These are phyloP conservation scores for Coleophoma cylindrospora DNA, from an alignment of 2,329 filamentous ascomycete genomes.

Conservation along the genomic window DNA sequence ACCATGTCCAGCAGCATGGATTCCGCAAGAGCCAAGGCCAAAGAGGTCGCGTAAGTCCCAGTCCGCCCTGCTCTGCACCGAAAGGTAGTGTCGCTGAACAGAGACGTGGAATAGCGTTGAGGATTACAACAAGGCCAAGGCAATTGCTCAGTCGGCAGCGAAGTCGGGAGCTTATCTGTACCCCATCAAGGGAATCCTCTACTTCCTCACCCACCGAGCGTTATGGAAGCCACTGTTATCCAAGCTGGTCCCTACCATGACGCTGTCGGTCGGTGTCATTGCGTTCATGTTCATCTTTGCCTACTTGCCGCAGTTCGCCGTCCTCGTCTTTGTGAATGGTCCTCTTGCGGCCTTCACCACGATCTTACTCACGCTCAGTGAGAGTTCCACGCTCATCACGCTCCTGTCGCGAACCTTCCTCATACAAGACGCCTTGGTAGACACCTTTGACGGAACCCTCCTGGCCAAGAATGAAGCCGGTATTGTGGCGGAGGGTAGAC, in stretches of 20 bases:
- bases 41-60: slow-evolving; percentile 26
- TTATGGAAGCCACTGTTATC: slow-evolving; percentile 56
- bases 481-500: slow-evolving; percentile 70
- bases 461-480: slow-evolving; percentile 43
- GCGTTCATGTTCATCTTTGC: slow-evolving; percentile 82
- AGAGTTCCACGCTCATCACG: slow-evolving; percentile 54
- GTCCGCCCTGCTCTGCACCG: not conserved
- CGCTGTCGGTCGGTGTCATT: slow-evolving; percentile 68
- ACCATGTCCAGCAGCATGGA: slow-evolving; percentile 22
- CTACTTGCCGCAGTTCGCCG: slow-evolving; percentile 77
- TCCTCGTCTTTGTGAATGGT: slow-evolving; percentile 81
- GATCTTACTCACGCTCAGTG: slow-evolving; percentile 59
- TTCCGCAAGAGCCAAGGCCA: slow-evolving; percentile 21
- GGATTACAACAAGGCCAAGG: slow-evolving; percentile 64
- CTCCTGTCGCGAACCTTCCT: slow-evolving; percentile 63
- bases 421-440: slow-evolving; percentile 75
- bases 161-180: slow-evolving; percentile 80
- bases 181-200: slow-evolving; percentile 68
- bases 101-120: slow-evolving; percentile 45
- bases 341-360: slow-evolving; percentile 73
- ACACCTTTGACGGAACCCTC: slow-evolving; percentile 79
- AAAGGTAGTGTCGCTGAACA: slow-evolving; percentile 5
- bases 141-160: slow-evolving; percentile 62
- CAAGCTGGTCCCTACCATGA: slow-evolving; percentile 55
- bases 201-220: slow-evolving; percentile 49